A percentile compares a stretch with the other conserved stretches of the same genome.
Conservation (phyloP, 164 flowering plant genomes). For the Warburgia ugandensis region DNA sequence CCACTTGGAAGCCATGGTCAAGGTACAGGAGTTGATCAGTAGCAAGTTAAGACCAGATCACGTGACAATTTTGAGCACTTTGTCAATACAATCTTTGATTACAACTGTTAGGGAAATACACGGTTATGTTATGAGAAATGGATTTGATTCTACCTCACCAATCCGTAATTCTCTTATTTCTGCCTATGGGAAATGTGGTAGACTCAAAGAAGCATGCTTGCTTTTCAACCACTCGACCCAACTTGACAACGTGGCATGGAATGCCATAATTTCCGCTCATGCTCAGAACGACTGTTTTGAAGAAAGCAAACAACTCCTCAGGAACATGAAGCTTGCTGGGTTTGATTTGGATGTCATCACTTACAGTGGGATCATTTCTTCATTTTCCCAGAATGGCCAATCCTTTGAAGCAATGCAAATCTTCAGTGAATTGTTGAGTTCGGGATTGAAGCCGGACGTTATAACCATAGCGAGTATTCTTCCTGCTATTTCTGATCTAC, state of each 20-base stretch:
- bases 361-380: conserved; percentile 23
- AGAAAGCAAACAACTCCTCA: conserved; percentile 20
- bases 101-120: conserved; percentile 20
- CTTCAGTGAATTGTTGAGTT: conserved; percentile 16
- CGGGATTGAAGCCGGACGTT: conserved; percentile 18
- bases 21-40: conserved; percentile 11
- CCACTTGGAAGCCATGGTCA: conserved; percentile 17
- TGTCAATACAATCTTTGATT: conserved; percentile 11
- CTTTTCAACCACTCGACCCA: conserved; percentile 3
- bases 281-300: conserved; percentile 22
- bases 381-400: conserved; percentile 21
- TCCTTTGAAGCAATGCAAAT: conserved; percentile 14
- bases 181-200: conserved; percentile 20
- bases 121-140: conserved; percentile 15
- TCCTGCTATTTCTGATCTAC: conserved; percentile 20
- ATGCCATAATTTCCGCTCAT: conserved; percentile 23
- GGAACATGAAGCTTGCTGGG: conserved; percentile 15
- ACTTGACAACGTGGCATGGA: conserved; percentile 22
- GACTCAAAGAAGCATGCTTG: conserved; percentile 12
- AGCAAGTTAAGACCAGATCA: conserved; percentile 17
- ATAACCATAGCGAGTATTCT: conserved; percentile 22
- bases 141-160: conserved; percentile 9
- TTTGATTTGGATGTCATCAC: conserved; percentile 20
- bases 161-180: conserved; percentile 22
- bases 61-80: conserved; percentile 15